Conservation (phyloP, 78 protist genomes). For the slime mould (Dictyostelium discoideum) region DNA sequence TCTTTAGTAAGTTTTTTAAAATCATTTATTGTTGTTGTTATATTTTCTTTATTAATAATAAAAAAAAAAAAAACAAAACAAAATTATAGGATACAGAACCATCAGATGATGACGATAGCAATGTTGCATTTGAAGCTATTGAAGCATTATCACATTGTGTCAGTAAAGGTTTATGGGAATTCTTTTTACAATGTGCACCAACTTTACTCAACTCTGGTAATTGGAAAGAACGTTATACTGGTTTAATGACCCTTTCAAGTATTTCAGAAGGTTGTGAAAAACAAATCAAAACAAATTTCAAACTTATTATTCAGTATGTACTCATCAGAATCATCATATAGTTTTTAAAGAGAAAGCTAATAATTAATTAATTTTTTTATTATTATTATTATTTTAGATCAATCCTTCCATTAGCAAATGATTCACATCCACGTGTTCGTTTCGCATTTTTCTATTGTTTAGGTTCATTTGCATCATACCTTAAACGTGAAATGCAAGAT, state of each 20-base stretch:
- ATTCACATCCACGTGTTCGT: slow-evolving; percentile 94
- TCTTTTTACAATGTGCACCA: slow-evolving; percentile 22
- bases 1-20: not conserved
- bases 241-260: slow-evolving; percentile 20
- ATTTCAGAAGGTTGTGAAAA: slow-evolving; percentile 60
- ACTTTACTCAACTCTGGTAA: not conserved
- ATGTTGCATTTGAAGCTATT: slow-evolving; percentile 84
- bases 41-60: not conserved
- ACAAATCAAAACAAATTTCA: not conserved
- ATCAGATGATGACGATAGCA: slow-evolving; percentile 26
- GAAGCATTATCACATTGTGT: slow-evolving; percentile 88
- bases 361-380: not conserved
- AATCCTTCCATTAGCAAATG: slow-evolving; percentile 55
- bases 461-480: slow-evolving; percentile 93
- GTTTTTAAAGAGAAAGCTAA: not conserved
- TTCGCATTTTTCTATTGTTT: slow-evolving; percentile 92
- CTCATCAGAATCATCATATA: too few species aligned
- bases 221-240: slow-evolving; percentile 68
- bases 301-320: not conserved
- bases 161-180: slow-evolving; percentile 81
- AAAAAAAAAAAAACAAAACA: not conserved
- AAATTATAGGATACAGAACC: slow-evolving; percentile 55
- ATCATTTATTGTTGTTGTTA: not conserved
- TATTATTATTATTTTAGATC: not conserved
- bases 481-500: slow-evolving; percentile 66